phyloP scores from a whole-genome alignment of 2,329 filamentous ascomycete species.

The Cryphonectria naterciae region DNA sequence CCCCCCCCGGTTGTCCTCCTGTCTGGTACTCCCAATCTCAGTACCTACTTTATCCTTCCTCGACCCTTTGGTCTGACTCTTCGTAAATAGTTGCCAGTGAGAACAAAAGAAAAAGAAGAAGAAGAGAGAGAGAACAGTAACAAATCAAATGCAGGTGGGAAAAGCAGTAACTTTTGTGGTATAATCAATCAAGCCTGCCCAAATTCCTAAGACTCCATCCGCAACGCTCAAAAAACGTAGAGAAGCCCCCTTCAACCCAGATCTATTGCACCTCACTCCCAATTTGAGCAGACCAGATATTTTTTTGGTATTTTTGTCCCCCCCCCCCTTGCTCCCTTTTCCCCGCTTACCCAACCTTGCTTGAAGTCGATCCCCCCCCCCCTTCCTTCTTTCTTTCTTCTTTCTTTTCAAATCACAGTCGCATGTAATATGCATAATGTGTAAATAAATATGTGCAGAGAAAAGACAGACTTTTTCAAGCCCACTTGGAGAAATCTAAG shows the following conservation, averaged over 20 bases:
- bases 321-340: not conserved
- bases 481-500: conserved; percentile 57
- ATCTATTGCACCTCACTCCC: not conserved
- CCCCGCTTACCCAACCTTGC: not conserved
- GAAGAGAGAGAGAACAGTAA: not conserved
- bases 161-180: conserved; percentile 44
- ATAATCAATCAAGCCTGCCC: conserved; percentile 35
- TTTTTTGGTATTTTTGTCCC: too few species aligned
- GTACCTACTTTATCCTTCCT: too few species aligned
- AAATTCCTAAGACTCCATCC: conserved; percentile 30
- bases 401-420: not conserved
- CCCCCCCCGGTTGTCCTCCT: not conserved
- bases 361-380: not conserved
- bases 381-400: not conserved
- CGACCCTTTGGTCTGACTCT: not conserved
- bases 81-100: not conserved
- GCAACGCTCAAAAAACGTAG: conserved; percentile 20
- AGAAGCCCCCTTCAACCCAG: not conserved
- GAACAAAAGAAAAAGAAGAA: not conserved
- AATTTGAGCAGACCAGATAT: not conserved
- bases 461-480: conserved; percentile 34
- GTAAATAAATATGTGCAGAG: not conserved
- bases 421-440: not conserved
- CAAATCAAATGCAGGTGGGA: not conserved
- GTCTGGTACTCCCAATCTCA: not conserved